Percentiles rank a stretch among this genome's conserved stretches.
phyloP scores from a whole-genome alignment of 2,329 filamentous ascomycete genomes.

The Fusarium scirpi region DNA sequence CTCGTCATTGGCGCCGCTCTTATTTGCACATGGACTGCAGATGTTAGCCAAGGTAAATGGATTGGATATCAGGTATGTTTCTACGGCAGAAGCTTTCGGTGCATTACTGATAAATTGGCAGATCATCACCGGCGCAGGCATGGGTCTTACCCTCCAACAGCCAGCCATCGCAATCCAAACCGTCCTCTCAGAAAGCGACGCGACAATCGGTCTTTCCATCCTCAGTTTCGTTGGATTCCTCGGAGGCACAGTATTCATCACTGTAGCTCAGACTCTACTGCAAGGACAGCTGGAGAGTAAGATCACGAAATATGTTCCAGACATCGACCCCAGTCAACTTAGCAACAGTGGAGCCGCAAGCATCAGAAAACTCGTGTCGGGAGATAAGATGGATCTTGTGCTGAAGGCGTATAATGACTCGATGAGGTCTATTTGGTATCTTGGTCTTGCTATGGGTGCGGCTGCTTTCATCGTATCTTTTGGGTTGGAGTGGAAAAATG shows the following conservation, averaged over 20 bases:
- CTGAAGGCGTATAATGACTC: conserved; percentile 25
- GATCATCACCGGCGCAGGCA: conserved; percentile 18
- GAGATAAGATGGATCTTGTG: not conserved
- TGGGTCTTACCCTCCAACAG: conserved; percentile 15
- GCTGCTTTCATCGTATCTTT: conserved; percentile 3
- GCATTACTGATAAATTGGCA: not conserved
- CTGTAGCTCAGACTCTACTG: conserved; percentile 14
- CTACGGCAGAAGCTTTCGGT: rapidly evolving
- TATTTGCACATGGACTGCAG: conserved; percentile 18
- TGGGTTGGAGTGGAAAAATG: conserved; percentile 24
- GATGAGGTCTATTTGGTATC: conserved; percentile 21
- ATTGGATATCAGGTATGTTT: conserved; percentile 23
- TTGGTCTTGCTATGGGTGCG: conserved; percentile 4
- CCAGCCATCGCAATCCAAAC: conserved; percentile 22
- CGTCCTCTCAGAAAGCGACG: conserved; percentile 13
- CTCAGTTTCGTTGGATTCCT: conserved; percentile 15
- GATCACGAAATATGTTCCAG: not conserved
- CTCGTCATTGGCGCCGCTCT: conserved; percentile 7
- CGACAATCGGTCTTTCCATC: conserved; percentile 10
- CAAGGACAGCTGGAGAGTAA: conserved; percentile 10
- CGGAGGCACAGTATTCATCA: conserved; percentile 23
- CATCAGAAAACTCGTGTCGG: conserved; percentile 4
- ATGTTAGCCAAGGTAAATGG: not conserved
- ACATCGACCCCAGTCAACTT: not conserved
- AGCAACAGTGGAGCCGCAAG: conserved; percentile 12